Evolutionary conservation across 768 basidiomycete genomes (phyloP).

Genomic region (Boletus rufocinnamomeus): DNA sequence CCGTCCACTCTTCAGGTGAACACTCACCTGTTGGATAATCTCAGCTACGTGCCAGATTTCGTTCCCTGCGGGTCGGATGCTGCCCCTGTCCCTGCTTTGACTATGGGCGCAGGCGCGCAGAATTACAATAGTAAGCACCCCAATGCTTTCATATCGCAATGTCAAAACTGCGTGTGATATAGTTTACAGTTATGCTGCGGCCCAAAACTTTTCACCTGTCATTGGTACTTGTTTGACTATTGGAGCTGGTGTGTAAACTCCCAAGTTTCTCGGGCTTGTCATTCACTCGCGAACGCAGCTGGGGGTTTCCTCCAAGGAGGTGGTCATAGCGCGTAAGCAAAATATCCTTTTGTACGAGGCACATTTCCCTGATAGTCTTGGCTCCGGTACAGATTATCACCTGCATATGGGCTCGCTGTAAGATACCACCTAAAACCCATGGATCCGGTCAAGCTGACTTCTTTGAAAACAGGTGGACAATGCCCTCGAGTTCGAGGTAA

Average conservation of each 20-base stretch:
- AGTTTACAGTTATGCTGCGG: constrained; percentile 23
- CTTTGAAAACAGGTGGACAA: constrained; percentile 41
- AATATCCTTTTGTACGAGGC: not conserved
- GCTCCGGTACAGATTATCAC: constrained; percentile 29
- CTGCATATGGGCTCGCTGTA: constrained; percentile 46
- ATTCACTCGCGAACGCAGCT: constrained; percentile 25
- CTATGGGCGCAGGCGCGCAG: constrained; percentile 23
- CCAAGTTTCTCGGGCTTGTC: not conserved
- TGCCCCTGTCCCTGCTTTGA: constrained; percentile 19
- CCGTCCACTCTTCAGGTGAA: constrained; percentile 28
- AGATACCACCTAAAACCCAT: not conserved
- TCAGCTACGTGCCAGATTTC: constrained; percentile 21
- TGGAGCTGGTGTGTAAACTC: constrained; percentile 15
- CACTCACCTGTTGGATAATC: constrained; percentile 19
- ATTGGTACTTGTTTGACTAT: constrained; percentile 25
- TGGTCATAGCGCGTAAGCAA: constrained; percentile 40
- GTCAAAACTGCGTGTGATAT: not conserved
- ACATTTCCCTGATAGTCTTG: not conserved
- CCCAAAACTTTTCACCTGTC: constrained; percentile 18
- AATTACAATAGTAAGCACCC: constrained; percentile 12
- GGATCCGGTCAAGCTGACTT: not conserved
- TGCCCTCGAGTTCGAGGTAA: constrained; percentile 43
- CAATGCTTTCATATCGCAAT: not conserved
- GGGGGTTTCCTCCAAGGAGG: constrained; percentile 55
- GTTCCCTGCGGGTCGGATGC: constrained; percentile 21